These are phyloP conservation scores for Starmerella bombi DNA, from an alignment of 805 yeast species.

Conservation along the genomic window DNA sequence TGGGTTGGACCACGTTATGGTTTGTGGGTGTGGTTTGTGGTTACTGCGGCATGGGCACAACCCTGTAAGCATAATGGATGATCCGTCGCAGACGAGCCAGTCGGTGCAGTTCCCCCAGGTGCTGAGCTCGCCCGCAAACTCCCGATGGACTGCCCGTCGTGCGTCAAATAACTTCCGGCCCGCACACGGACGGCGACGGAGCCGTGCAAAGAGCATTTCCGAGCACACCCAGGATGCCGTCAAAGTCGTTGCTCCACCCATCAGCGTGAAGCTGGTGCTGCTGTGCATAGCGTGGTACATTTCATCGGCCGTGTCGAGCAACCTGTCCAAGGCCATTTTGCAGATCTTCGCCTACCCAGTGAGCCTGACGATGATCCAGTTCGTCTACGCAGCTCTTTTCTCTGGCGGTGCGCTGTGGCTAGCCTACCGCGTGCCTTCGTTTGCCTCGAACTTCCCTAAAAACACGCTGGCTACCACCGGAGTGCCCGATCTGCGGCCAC, in stretches of 20 bases:
- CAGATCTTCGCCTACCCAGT: slow-evolving; percentile 63
- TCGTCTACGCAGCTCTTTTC: slow-evolving; percentile 46
- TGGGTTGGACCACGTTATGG: too few species aligned
- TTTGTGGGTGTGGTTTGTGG: too few species aligned
- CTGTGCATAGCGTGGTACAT: slow-evolving; percentile 71
- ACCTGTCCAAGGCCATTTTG: slow-evolving; percentile 66
- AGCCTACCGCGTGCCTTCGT: slow-evolving; percentile 26
- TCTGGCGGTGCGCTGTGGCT: slow-evolving; percentile 37
- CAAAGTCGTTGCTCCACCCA: slow-evolving; percentile 31
- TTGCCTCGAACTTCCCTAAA: slow-evolving; percentile 28
- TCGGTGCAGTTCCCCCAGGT: slow-evolving; percentile 11
- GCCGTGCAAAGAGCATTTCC: slow-evolving; percentile 19
- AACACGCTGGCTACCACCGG: slow-evolving; percentile 24
- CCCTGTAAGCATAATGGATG: neutral
- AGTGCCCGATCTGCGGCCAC: slow-evolving; percentile 9
- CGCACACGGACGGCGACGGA: slow-evolving; percentile 10
- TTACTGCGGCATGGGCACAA: too few species aligned
- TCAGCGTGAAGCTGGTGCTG: slow-evolving; percentile 33
- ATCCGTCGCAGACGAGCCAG: neutral
- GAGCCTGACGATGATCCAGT: slow-evolving; percentile 82
- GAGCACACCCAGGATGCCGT: slow-evolving; percentile 28
- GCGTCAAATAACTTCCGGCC: slow-evolving; percentile 2
- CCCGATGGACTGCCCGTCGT: slow-evolving; percentile 12
- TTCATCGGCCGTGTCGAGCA: slow-evolving; percentile 66
- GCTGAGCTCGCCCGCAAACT: slow-evolving; percentile 4